Evolutionary conservation across 2,329 filamentous ascomycete species (phyloP).

Genomic region (Phialophora chinensis): DNA sequence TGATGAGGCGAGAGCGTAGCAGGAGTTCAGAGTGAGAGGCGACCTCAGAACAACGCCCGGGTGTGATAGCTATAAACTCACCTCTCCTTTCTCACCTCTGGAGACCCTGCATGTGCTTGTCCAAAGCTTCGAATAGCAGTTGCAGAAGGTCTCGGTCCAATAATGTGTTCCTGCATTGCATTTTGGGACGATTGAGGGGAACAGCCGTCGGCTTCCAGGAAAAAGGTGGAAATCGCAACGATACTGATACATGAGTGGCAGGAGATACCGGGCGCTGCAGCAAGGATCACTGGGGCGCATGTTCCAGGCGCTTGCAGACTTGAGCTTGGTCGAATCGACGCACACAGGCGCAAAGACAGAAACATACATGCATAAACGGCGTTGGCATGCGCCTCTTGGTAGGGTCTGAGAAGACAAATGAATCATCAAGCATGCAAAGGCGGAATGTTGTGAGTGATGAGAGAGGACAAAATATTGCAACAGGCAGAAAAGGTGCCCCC

Average conservation of each 20-base stretch:
- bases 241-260: constrained; percentile 28
- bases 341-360: constrained; percentile 15
- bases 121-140: constrained; percentile 23
- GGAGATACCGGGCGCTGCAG: constrained; percentile 22
- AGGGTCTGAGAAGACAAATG: neutral
- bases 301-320: constrained; percentile 33
- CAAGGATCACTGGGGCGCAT: constrained; percentile 20
- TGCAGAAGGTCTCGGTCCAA: constrained; percentile 23
- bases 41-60: constrained; percentile 9
- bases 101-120: constrained; percentile 25
- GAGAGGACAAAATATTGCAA: neutral
- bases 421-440: constrained; percentile 6
- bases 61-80: constrained; percentile 8
- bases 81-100: constrained; percentile 1
- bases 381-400: neutral
- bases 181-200: neutral
- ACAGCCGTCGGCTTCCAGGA: constrained; percentile 13
- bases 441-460: neutral
- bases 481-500: neutral
- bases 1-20: neutral
- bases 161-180: constrained; percentile 11
- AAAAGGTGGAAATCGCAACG: constrained; percentile 6
- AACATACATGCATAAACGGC: constrained; percentile 21
- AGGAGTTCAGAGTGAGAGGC: constrained; percentile 25
- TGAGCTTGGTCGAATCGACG: constrained; percentile 17